Evolutionary conservation across 2,329 filamentous ascomycete species (phyloP).

Genomic region (Colletotrichum karsti): DNA sequence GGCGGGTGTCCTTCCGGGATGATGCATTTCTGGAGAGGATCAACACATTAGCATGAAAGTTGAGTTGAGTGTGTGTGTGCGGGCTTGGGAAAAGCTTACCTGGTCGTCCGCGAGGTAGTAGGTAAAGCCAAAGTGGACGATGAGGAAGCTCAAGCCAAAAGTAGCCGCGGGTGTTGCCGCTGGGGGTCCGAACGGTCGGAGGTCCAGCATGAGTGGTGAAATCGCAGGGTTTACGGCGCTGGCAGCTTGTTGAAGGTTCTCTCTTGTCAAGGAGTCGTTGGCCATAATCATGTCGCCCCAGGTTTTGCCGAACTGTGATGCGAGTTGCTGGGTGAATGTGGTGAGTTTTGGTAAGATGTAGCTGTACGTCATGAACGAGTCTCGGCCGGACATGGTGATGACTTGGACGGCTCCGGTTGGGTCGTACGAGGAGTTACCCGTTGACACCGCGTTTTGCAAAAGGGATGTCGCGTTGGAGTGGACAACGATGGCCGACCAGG

Average conservation of each 20-base stretch:
- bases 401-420: conserved; percentile 11
- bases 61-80: neutral
- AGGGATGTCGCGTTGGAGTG: conserved; percentile 11
- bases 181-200: conserved; percentile 11
- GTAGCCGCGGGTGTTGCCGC: conserved; percentile 10
- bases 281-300: conserved; percentile 8
- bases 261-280: neutral
- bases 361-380: conserved; percentile 20
- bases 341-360: conserved; percentile 13
- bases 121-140: conserved; percentile 9
- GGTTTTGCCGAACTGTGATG: neutral
- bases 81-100: neutral
- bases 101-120: conserved; percentile 14
- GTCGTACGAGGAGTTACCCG: conserved; percentile 11
- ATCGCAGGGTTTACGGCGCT: conserved; percentile 15
- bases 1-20: conserved; percentile 12
- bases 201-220: conserved; percentile 13
- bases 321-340: neutral
- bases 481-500: conserved; percentile 14
- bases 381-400: conserved; percentile 10
- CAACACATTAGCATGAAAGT: neutral
- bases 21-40: conserved; percentile 5
- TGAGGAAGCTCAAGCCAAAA: conserved; percentile 14
- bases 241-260: neutral
- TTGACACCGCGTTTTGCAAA: neutral